These are phyloP conservation scores for Cystobasidium onofrii DNA, from an alignment of 768 basidiomycete genomes.

Conservation along the genomic window DNA sequence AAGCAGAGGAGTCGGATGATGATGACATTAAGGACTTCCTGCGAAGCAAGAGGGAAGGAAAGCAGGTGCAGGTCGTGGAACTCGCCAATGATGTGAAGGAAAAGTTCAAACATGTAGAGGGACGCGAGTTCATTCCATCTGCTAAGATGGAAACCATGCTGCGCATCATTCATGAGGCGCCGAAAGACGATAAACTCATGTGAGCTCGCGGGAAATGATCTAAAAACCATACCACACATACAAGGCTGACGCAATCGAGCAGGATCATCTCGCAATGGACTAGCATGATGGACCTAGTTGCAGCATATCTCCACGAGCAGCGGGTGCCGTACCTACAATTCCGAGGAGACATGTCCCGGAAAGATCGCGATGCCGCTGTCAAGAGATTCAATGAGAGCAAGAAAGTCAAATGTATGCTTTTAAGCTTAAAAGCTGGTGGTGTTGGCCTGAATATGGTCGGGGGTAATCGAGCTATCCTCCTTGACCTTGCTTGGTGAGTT, in stretches of 20 bases:
- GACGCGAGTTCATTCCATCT: background rate
- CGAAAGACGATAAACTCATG: conserved; percentile 1
- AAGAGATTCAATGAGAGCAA: background rate
- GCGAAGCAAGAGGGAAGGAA: background rate
- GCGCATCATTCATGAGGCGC: background rate
- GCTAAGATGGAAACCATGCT: background rate
- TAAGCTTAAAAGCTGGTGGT: conserved; percentile 1
- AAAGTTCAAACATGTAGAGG: background rate
- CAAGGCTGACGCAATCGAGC: background rate
- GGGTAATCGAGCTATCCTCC: conserved; percentile 6
- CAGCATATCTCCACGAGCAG: background rate
- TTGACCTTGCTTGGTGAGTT: conserved; percentile 12
- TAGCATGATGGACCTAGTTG: background rate
- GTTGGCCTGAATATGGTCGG: conserved; percentile 9
- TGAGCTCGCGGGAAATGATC: background rate
- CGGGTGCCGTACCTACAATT: background rate
- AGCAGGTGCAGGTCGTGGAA: background rate
- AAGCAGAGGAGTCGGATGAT: background rate
- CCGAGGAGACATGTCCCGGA: background rate
- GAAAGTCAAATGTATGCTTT: background rate
- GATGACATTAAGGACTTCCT: background rate
- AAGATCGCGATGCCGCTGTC: background rate
- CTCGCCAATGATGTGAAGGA: background rate
- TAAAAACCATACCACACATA: background rate
- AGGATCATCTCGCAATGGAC: conserved; percentile 1